Conservation (phyloP, 495 filamentous ascomycete genomes). For the Aspergillus cavernicola region DNA sequence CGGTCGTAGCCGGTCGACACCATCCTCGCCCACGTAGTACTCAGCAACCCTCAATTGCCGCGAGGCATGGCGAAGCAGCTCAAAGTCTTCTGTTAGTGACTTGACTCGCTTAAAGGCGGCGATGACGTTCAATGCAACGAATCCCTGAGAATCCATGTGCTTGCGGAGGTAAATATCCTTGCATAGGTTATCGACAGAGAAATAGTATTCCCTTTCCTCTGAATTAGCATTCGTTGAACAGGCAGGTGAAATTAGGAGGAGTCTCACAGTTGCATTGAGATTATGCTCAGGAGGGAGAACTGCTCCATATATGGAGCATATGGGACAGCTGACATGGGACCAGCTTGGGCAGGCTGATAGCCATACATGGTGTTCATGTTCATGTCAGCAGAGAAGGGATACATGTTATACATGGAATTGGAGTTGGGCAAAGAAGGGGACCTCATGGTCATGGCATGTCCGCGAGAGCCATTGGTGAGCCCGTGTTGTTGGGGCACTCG, state of each 20-base stretch:
- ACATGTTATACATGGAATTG: slow-evolving; percentile 34
- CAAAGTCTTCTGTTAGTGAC: slow-evolving; percentile 65
- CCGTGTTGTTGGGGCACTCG: slow-evolving; percentile 37
- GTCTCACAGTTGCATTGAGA: slow-evolving; percentile 68
- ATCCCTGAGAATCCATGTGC: slow-evolving; percentile 93
- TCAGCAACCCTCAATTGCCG: slow-evolving; percentile 67
- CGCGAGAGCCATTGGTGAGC: slow-evolving; percentile 32
- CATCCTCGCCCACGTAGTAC: slow-evolving; percentile 64
- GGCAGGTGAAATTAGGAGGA: neutral
- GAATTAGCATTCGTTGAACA: slow-evolving; percentile 8
- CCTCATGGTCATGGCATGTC: slow-evolving; percentile 39
- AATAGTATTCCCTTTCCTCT: slow-evolving; percentile 74
- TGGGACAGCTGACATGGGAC: slow-evolving; percentile 52
- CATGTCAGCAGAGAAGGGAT: slow-evolving; percentile 36
- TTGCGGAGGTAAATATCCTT: slow-evolving; percentile 87
- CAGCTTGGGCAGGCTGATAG: slow-evolving; percentile 52
- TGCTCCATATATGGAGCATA: slow-evolving; percentile 38
- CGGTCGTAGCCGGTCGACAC: slow-evolving; percentile 73
- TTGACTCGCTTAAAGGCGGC: slow-evolving; percentile 82
- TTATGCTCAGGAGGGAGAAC: slow-evolving; percentile 51
- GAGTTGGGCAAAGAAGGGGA: slow-evolving; percentile 50
- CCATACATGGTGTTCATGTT: slow-evolving; percentile 47
- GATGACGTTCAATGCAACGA: slow-evolving; percentile 73
- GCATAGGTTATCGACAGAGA: slow-evolving; percentile 93
- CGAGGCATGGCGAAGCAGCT: slow-evolving; percentile 70